These are phyloP conservation scores for Diaporthe citriasiana DNA, from an alignment of 2,329 filamentous ascomycete genomes.

Conservation along the genomic window DNA sequence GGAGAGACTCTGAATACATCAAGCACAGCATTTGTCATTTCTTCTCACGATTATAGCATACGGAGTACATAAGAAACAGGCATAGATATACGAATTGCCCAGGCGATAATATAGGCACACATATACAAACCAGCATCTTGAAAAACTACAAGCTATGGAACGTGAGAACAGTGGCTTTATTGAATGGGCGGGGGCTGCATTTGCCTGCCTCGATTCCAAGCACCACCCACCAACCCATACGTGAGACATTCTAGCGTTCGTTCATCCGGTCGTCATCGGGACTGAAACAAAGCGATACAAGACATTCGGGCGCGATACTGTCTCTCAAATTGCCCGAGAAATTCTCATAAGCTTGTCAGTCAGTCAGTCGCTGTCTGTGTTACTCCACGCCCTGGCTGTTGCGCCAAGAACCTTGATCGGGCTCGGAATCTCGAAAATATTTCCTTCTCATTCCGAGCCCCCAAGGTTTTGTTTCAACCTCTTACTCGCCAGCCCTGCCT, in stretches of 20 bases:
- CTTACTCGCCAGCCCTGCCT: neutral
- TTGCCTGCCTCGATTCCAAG: neutral
- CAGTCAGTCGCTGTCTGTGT: neutral
- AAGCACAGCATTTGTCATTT: conserved; percentile 12
- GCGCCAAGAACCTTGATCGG: neutral
- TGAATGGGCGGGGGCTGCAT: too few species aligned
- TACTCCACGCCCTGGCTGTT: neutral
- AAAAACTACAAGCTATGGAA: neutral
- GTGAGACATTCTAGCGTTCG: neutral
- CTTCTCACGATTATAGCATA: neutral
- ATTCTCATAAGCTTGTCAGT: too few species aligned
- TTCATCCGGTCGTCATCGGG: neutral
- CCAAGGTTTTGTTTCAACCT: conserved; percentile 6
- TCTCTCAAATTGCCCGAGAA: conserved; percentile 7
- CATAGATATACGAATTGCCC: conserved; percentile 22
- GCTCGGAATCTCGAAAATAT: neutral
- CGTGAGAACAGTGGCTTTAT: neutral
- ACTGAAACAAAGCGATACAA: neutral
- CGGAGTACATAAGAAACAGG: conserved; percentile 2
- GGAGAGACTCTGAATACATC: neutral
- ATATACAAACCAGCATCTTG: neutral
- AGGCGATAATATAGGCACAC: neutral
- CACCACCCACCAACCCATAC: neutral
- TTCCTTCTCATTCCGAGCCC: neutral
- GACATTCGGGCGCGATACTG: neutral